Conservation (phyloP, 306 rosid species). For the Lithocarpus polystachyus region DNA sequence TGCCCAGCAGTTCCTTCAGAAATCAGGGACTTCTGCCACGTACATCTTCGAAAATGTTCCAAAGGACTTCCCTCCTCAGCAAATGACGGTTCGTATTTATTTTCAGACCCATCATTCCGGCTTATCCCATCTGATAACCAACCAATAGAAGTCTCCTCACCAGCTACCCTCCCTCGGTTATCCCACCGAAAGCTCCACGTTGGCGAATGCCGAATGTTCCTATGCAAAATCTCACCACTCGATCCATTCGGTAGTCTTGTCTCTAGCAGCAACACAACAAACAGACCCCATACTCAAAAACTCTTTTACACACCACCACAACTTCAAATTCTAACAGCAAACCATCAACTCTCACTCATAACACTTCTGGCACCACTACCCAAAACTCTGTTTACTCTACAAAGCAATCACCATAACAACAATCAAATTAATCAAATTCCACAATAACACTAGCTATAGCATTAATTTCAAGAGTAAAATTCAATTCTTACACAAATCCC, state of each 20-base stretch:
- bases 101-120: slow-evolving; percentile 43
- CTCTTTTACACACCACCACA: neutral
- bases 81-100: slow-evolving; percentile 44
- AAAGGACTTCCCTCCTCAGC: slow-evolving; percentile 52
- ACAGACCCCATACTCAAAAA: slow-evolving; percentile 50
- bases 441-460: neutral
- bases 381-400: neutral
- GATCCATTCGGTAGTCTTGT: slow-evolving; percentile 47
- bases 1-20: slow-evolving; percentile 36
- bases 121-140: slow-evolving; percentile 50
- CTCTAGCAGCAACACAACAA: slow-evolving; percentile 59
- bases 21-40: slow-evolving; percentile 30
- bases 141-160: slow-evolving; percentile 47
- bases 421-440: neutral
- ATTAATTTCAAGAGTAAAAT: neutral
- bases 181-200: slow-evolving; percentile 71
- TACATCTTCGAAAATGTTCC: slow-evolving; percentile 25
- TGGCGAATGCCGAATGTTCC: slow-evolving; percentile 51
- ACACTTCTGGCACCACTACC: no score
- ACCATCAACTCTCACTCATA: slow-evolving; percentile 8
- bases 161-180: slow-evolving; percentile 59
- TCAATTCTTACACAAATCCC: neutral
- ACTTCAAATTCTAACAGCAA: neutral
- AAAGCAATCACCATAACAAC: slow-evolving; percentile 2
- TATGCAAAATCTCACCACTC: slow-evolving; percentile 40